Evolutionary conservation across 208 protist species (phyloP).

Genomic region (Polymyxa betae): DNA sequence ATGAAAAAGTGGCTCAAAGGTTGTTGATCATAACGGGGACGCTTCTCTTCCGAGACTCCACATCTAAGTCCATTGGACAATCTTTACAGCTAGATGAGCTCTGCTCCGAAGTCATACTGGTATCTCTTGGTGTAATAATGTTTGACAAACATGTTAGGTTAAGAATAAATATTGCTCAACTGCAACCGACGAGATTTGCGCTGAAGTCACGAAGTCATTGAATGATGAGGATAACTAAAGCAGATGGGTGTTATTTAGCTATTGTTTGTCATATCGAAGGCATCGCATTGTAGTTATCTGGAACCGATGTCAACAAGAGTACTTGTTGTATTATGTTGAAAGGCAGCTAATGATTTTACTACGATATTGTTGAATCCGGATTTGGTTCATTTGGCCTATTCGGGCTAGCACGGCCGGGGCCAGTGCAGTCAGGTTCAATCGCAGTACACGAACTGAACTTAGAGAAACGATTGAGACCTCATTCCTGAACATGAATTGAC

Average conservation of each 20-base stretch:
- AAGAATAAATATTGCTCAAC: neutral
- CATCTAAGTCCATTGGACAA: slow-evolving; percentile 10
- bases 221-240: slow-evolving; percentile 35
- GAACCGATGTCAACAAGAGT: no score
- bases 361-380: no score
- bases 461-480: no score
- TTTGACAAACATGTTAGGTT: neutral
- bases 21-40: neutral
- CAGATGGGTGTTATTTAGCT: neutral
- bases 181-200: neutral
- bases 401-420: no score
- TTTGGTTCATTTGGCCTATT: no score
- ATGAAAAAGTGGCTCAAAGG: neutral
- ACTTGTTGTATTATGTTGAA: no score
- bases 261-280: neutral
- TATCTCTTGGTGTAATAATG: neutral
- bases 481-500: no score
- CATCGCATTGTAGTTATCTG: no score
- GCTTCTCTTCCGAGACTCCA: neutral
- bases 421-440: no score
- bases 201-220: neutral
- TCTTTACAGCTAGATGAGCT: neutral
- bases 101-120: neutral
- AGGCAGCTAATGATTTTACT: no score
- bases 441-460: no score